Evolutionary conservation across 768 basidiomycete species (phyloP).

Genomic region (Pseudohyphozyma bogoriensis): DNA sequence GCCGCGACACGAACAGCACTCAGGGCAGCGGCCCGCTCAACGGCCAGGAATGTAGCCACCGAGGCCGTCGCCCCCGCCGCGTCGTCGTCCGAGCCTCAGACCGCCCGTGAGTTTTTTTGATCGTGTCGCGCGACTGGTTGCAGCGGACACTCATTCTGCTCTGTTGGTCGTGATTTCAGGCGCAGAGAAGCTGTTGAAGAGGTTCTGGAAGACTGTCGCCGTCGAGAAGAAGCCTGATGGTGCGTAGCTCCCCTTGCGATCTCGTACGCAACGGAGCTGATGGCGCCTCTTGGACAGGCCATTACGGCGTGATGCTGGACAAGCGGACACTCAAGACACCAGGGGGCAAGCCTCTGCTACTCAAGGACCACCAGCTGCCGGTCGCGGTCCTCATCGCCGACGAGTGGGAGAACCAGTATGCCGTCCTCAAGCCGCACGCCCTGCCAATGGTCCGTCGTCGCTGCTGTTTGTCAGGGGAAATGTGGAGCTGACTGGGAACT

Average conservation of each 20-base stretch:
- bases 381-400: conserved; percentile 77
- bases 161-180: conserved; percentile 43
- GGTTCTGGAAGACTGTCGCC: conserved; percentile 92
- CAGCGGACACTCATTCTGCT: background rate
- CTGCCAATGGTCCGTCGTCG: conserved; percentile 67
- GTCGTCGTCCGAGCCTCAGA: background rate
- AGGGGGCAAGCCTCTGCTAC: conserved; percentile 57
- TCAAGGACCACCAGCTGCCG: conserved; percentile 61
- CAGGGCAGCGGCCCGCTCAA: too few species aligned
- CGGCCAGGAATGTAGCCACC: too few species aligned
- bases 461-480: background rate
- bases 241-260: conserved; percentile 13
- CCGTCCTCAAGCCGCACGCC: conserved; percentile 73
- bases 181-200: conserved; percentile 70
- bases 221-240: conserved; percentile 49
- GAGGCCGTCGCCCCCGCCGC: conserved; percentile 1
- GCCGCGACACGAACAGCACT: too few species aligned
- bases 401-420: conserved; percentile 93
- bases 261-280: background rate
- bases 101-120: background rate
- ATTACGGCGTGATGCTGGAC: conserved; percentile 27
- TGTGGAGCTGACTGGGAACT: conserved; percentile 22
- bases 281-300: conserved; percentile 1
- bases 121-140: background rate
- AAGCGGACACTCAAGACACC: conserved; percentile 67